These are phyloP conservation scores for Apiospora phragmitis DNA, from an alignment of 2,329 filamentous ascomycete genomes.

Conservation along the genomic window DNA sequence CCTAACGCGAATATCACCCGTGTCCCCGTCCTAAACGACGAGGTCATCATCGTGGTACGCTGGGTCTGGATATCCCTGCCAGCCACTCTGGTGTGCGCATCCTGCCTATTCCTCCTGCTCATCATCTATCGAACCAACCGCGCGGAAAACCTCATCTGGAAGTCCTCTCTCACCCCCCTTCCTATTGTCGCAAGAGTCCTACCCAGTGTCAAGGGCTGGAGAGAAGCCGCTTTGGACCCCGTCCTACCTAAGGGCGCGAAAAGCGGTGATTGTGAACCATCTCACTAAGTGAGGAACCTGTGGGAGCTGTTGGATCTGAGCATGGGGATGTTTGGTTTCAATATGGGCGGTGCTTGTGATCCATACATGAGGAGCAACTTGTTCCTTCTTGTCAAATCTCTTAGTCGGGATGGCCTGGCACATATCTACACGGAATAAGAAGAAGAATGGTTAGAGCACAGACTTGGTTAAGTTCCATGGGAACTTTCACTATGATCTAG, in stretches of 20 bases:
- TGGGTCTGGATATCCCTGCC: constrained; percentile 2
- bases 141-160: constrained; percentile 8
- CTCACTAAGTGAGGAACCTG: neutral
- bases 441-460: no score
- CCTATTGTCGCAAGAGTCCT: neutral
- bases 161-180: constrained; percentile 7
- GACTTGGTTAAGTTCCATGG: no score
- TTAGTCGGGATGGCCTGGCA: no score
- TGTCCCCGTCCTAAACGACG: neutral
- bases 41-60: neutral
- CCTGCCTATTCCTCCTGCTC: neutral
- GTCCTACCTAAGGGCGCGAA: neutral
- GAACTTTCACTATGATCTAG: no score
- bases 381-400: no score
- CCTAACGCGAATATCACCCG: neutral
- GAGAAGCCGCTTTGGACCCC: neutral
- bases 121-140: neutral
- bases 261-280: neutral
- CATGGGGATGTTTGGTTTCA: no score
- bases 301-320: no score
- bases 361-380: no score
- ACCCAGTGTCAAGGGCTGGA: neutral
- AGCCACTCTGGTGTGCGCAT: neutral
- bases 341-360: no score
- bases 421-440: no score